Evolutionary conservation across 768 basidiomycete species (phyloP).

Genomic region (Cystofilobasidium macerans): DNA sequence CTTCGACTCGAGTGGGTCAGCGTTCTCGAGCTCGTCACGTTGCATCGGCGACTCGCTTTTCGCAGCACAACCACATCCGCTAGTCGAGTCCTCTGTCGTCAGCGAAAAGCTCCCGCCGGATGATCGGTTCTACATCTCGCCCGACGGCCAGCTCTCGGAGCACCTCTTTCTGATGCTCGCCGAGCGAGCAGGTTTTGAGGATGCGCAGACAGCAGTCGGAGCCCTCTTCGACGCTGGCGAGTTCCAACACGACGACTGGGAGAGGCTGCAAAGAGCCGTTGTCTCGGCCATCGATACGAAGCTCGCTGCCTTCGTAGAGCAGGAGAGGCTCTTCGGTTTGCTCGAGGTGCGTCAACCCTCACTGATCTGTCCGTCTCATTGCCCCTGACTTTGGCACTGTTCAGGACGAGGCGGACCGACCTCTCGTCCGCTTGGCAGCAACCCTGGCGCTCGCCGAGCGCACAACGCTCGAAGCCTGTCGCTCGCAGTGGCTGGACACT

Average conservation of each 20-base stretch:
- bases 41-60: background rate
- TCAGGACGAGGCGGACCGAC: background rate
- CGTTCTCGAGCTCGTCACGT: background rate
- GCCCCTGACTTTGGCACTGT: background rate
- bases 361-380: no score
- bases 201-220: background rate
- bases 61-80: background rate
- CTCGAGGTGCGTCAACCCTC: constrained; percentile 9
- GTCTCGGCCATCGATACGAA: background rate
- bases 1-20: no score
- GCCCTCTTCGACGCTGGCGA: background rate
- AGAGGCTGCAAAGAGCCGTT: background rate
- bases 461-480: constrained; percentile 18
- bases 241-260: background rate
- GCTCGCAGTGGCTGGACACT: constrained; percentile 6
- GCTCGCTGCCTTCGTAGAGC: background rate
- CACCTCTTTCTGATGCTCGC: background rate
- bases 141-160: constrained; percentile 20
- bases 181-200: background rate
- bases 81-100: background rate
- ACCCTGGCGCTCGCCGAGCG: constrained; percentile 14
- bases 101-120: background rate
- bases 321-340: background rate
- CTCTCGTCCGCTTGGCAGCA: constrained; percentile 12
- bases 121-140: constrained; percentile 8